Base-by-base conservation (phyloP, 2,329 filamentous ascomycete species). In the Trichophyton benhamiae region DNA sequence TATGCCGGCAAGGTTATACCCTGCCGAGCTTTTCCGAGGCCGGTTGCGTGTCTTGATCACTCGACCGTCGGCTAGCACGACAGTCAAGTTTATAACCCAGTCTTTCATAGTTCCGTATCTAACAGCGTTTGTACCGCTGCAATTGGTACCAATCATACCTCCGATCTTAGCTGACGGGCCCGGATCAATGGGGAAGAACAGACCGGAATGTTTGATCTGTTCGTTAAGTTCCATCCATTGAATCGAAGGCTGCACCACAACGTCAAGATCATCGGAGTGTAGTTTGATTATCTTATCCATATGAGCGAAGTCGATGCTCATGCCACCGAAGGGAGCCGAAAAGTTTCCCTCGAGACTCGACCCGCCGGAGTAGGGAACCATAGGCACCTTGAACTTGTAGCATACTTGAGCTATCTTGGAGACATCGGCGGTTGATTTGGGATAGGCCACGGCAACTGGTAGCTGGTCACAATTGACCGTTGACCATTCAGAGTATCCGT, bases 161-260 rank as follows among this genome's bases (percentile, higher is more conserved):
- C 82, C 82, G 20, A 84, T 76, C 64, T 77, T 75, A 0, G 81
- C 82, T 0, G 78, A 80, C 42, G 86, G 86, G 71, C 88, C 88
- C 11, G 91, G 91, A 69, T 96, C 91, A 11, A 95, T 86, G 0
- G 91, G 91, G 71, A 96, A 95, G 76, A 96, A 96, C 1, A 96
- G 82, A 0, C 89, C 89, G 3, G 83, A 86, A 44, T 83, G 80
- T 73, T 87, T 83, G 68, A 88, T 84, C 57, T 84, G 80, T 65
- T 87, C 84, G 68, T 96, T 96, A 62, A 96, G 76, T 59, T 88
- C 84, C 81, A 95, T 91, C 91, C 91, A 96, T n/a, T 87, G 87
- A 8, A 96, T 86, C 5, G 88, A 88, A 2, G 91, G 91, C 72
- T 96, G 91, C 2, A 96, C 90, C 3, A 95, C 88, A 58, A 96